Evolutionary conservation across 306 rosid genomes (phyloP).

Genomic region (Malus orientalis): DNA sequence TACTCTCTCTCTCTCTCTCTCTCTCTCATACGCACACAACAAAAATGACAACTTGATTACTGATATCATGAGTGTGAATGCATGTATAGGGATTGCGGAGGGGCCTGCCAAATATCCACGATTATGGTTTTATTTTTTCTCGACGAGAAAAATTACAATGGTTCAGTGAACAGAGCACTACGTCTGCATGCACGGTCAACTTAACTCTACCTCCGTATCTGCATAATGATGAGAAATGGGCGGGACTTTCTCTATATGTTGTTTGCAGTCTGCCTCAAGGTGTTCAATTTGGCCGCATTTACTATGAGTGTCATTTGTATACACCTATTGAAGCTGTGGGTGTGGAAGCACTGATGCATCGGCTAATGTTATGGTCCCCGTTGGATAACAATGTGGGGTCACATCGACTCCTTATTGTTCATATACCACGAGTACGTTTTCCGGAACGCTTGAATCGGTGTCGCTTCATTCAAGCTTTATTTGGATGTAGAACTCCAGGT

Average conservation of each 20-base stretch:
- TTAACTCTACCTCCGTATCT: background rate
- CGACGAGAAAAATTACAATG: background rate
- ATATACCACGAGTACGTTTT: conserved; percentile 5
- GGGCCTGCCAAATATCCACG: background rate
- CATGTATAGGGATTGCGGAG: background rate
- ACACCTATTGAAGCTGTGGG: background rate
- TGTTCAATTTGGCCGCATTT: background rate
- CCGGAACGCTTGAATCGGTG: background rate
- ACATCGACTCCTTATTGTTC: background rate
- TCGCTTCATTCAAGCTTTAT: background rate
- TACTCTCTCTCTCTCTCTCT: background rate
- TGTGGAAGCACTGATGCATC: background rate
- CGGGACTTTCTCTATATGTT: background rate
- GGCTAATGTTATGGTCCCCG: fast-evolving
- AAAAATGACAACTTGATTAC: background rate
- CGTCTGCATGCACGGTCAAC: background rate
- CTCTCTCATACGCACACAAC: background rate
- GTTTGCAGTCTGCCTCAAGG: background rate
- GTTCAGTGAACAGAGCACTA: background rate
- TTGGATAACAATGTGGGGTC: background rate
- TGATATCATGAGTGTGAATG: background rate
- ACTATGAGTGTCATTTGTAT: background rate
- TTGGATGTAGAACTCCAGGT: background rate
- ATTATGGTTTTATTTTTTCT: background rate
- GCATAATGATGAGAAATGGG: background rate